phyloP scores from a whole-genome alignment of 129 eudicot genomes.

The Pseudognaphalium luteoalbum region DNA sequence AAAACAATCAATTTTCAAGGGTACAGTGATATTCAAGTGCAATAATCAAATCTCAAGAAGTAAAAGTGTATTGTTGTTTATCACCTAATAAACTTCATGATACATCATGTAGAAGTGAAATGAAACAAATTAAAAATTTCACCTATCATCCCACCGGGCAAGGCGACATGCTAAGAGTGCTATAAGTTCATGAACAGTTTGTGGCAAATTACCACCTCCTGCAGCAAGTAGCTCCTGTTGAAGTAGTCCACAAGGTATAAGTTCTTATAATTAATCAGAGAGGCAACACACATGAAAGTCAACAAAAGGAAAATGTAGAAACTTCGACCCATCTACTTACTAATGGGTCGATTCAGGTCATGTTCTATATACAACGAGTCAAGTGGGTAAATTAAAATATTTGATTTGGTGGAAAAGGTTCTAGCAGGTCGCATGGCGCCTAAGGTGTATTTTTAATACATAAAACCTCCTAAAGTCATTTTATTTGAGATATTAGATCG shows the following conservation, averaged over 20 bases:
- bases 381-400: neutral
- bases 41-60: neutral
- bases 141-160: conserved; percentile 87
- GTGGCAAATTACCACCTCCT: conserved; percentile 59
- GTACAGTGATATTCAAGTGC: neutral
- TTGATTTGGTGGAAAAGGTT: neutral
- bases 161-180: conserved; percentile 71
- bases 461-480: neutral
- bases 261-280: neutral
- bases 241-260: neutral
- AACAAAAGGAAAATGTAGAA: neutral
- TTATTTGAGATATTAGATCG: neutral
- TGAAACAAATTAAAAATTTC: conserved; percentile 6
- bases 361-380: neutral
- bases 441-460: neutral
- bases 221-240: conserved; percentile 70
- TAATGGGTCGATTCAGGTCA: neutral
- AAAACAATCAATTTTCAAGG: conserved; percentile 1
- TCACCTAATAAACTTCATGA: neutral
- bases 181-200: conserved; percentile 61
- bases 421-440: neutral
- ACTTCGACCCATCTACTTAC: neutral
- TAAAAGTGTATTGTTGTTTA: neutral
- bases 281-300: neutral
- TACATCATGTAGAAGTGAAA: conserved; percentile 1